Base-by-base conservation (phyloP, 805 yeast genomes). In the Saccharomycopsis babjevae region DNA sequence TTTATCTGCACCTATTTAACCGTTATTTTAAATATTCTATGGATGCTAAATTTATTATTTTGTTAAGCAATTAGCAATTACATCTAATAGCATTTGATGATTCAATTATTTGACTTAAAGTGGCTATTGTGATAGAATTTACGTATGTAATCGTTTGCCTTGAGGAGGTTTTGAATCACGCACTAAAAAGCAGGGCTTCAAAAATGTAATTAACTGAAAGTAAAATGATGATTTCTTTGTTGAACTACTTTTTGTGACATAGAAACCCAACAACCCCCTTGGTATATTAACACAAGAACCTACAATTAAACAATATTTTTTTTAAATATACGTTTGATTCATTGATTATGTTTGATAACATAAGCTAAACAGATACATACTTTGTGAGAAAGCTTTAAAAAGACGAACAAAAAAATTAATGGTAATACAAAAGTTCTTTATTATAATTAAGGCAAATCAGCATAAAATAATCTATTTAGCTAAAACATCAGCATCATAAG, bases 401-500 rank as follows among this genome's bases (percentile, higher is more conserved):
- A n/a, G 39, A 32, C 18, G 18, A 34, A 55, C 30, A 55, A 55
- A 38, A 55, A 50, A 52, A n/a, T 16, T n/a, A 52, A 32, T 32
- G 40, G 40, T 34, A 52, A 32, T 52, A 52, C 38, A 52, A 30
- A 32, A 52, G 38, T 52, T 30, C 56, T 52, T 52, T 52, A 34
- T 32, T 32, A 34, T 52, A 32, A 34, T 30, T 16, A 52, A 52
- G 56, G 40, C 22, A 52, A 52, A 52, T 32, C 38, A 52, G 40
- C 38, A 34, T 52, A 30, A 56, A 55, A 34, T 40, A 55, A 59
- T 42, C 77, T 85, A 86, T 80, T 87, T 86, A 83, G 85, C 82
- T 79, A 88, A 81, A 75, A 94, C 99, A 74, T 91, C 96, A 77
- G 99, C 99, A 81, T 94, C 99, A 86, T 93, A 94, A 85, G 88